Percentiles rank a stretch among this genome's conserved stretches.
Evolutionary conservation across 2,329 filamentous ascomycete species (phyloP).

Genomic region (Epichloe sp.): DNA sequence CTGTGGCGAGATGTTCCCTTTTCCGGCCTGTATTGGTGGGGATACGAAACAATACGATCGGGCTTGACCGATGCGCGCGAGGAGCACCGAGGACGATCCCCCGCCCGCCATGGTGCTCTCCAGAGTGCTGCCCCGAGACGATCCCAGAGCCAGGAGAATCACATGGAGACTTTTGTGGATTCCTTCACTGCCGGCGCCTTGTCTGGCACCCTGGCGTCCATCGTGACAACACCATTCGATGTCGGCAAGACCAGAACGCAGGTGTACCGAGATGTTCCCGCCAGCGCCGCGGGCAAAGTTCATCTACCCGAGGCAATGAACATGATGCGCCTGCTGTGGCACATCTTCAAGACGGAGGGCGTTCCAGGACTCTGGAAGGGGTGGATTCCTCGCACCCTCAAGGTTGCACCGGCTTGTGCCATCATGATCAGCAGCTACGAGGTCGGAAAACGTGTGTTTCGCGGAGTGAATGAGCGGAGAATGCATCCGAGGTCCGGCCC

Average conservation of each 20-base stretch:
- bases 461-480: constrained; percentile 51
- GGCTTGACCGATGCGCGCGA: constrained; percentile 56
- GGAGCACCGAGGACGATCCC: constrained; percentile 28
- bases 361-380: constrained; percentile 71
- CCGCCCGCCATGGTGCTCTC: constrained; percentile 23
- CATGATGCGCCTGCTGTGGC: constrained; percentile 74
- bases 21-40: constrained; percentile 95
- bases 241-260: constrained; percentile 95
- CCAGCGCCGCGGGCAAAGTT: constrained; percentile 20
- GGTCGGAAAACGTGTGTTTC: constrained; percentile 80
- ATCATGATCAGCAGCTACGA: constrained; percentile 99
- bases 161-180: constrained; percentile 68
- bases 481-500: constrained; percentile 3
- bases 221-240: constrained; percentile 90
- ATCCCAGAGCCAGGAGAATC: constrained; percentile 54
- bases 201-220: constrained; percentile 73
- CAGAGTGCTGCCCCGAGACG: constrained; percentile 31
- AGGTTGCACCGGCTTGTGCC: constrained; percentile 90
- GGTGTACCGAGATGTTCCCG: constrained; percentile 49
- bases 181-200: constrained; percentile 77
- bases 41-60: constrained; percentile 75
- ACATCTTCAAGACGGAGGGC: constrained; percentile 83
- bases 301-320: constrained; percentile 56
- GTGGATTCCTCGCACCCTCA: constrained; percentile 82
- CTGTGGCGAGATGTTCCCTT: constrained; percentile 97